Evolutionary conservation across 257 asterid genomes (phyloP).

Genomic region (Primulina eburnea): DNA sequence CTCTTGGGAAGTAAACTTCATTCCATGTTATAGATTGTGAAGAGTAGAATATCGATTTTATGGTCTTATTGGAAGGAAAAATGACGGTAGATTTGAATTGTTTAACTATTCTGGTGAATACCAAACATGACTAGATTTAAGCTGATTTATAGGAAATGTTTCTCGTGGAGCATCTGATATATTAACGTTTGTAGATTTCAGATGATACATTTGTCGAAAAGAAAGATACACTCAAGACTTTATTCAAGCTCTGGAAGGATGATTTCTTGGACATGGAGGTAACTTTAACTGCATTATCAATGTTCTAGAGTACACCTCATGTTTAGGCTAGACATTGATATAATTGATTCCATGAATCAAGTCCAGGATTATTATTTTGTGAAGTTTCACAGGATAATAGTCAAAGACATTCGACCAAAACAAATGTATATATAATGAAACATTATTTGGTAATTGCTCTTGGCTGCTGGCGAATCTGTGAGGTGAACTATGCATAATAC

Average conservation of each 20-base stretch:
- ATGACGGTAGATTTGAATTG: not conserved
- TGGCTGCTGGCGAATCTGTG: not conserved
- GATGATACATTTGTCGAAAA: slow-evolving; percentile 66
- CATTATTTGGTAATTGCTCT: slow-evolving; percentile 4
- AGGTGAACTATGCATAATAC: not conserved
- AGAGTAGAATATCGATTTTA: slow-evolving; percentile 6
- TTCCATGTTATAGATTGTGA: slow-evolving; percentile 2
- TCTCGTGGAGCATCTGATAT: slow-evolving; percentile 23
- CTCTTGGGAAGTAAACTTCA: not conserved
- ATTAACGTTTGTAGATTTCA: slow-evolving; percentile 51
- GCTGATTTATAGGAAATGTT: slow-evolving; percentile 5
- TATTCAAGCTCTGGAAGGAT: slow-evolving; percentile 80
- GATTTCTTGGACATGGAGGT: slow-evolving; percentile 82
- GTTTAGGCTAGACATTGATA: not conserved
- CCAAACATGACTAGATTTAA: not conserved
- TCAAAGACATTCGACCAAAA: not conserved
- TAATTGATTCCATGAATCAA: not conserved
- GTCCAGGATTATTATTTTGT: not conserved
- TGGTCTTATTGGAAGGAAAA: slow-evolving; percentile 7
- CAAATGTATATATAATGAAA: slow-evolving; percentile 6
- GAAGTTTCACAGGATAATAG: slow-evolving; percentile 1
- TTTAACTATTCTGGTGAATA: not conserved
- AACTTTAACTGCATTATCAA: slow-evolving; percentile 14
- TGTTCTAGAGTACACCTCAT: slow-evolving; percentile 9
- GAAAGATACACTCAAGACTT: slow-evolving; percentile 68